Evolutionary conservation across 2,329 filamentous ascomycete species (phyloP).

Genomic region (Alternaria incomplexa): DNA sequence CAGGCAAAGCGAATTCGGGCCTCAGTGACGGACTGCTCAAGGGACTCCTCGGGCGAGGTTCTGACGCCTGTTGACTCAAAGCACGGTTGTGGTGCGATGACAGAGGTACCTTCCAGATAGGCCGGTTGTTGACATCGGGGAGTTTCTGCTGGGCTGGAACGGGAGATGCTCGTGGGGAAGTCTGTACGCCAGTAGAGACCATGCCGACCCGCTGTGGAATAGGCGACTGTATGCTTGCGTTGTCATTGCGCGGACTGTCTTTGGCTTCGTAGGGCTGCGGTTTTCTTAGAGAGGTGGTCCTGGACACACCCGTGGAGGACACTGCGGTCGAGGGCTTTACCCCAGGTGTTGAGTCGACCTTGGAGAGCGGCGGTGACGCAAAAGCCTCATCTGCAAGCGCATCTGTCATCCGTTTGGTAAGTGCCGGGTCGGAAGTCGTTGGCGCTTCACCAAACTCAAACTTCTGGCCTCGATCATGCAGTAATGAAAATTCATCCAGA

Average conservation of each 20-base stretch:
- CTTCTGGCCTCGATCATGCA: slow-evolving; percentile 82
- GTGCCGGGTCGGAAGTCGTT: slow-evolving; percentile 51
- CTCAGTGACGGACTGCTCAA: slow-evolving; percentile 34
- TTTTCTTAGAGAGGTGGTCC: slow-evolving; percentile 42
- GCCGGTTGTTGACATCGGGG: slow-evolving; percentile 50
- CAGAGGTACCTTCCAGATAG: slow-evolving; percentile 62
- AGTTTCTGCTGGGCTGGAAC: slow-evolving; percentile 37
- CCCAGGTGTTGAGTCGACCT: slow-evolving; percentile 36
- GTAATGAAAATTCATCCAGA: slow-evolving; percentile 87
- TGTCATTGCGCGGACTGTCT: slow-evolving; percentile 34
- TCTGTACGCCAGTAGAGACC: slow-evolving; percentile 83
- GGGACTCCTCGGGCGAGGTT: slow-evolving; percentile 45
- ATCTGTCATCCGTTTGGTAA: slow-evolving; percentile 73
- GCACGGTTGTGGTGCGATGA: slow-evolving; percentile 52
- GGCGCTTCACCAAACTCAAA: slow-evolving; percentile 73
- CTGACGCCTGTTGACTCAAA: slow-evolving; percentile 56
- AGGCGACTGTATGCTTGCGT: slow-evolving; percentile 49
- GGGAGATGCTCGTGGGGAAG: slow-evolving; percentile 60
- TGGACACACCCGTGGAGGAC: slow-evolving; percentile 38
- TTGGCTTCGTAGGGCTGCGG: slow-evolving; percentile 27
- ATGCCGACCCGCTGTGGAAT: slow-evolving; percentile 59
- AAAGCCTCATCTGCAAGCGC: slow-evolving; percentile 87
- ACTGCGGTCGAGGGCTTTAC: slow-evolving; percentile 38
- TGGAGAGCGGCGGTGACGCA: slow-evolving; percentile 53
- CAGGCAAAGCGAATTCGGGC: slow-evolving; percentile 46